Percentiles rank a stretch among this genome's conserved stretches.
These are phyloP conservation scores for Cladophialophora psammophila DNA, from an alignment of 2,329 filamentous ascomycete species.

Conservation along the genomic window DNA sequence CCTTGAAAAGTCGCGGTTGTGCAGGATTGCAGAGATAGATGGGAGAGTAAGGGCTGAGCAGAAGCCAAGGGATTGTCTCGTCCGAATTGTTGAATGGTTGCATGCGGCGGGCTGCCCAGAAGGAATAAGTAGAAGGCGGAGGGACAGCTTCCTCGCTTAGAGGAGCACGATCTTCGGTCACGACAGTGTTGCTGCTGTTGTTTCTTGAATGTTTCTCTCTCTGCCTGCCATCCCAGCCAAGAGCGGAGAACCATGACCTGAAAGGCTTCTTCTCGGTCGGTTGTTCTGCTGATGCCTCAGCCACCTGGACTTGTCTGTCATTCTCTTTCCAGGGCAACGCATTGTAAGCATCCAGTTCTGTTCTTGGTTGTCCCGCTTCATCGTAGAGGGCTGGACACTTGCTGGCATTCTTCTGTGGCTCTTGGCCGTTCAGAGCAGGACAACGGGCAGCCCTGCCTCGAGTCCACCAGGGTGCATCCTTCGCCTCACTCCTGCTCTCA, in stretches of 20 bases:
- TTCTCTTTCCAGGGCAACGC: neutral
- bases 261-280: constrained; percentile 10
- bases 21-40: constrained; percentile 43
- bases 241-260: constrained; percentile 29
- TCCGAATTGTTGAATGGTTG: constrained; percentile 48
- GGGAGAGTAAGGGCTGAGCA: constrained; percentile 63
- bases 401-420: constrained; percentile 21
- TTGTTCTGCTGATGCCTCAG: constrained; percentile 8
- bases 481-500: neutral
- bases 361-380: constrained; percentile 30
- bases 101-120: constrained; percentile 28
- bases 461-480: constrained; percentile 25
- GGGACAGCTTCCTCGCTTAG: neutral
- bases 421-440: constrained; percentile 27
- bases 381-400: constrained; percentile 33
- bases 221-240: constrained; percentile 35
- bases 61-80: constrained; percentile 50
- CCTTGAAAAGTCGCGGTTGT: constrained; percentile 34
- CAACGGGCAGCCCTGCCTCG: constrained; percentile 23
- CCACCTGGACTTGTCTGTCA: constrained; percentile 14
- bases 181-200: neutral
- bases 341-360: constrained; percentile 35
- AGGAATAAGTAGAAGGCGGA: constrained; percentile 27
- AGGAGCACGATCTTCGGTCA: neutral
- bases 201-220: constrained; percentile 18